Evolutionary conservation across 805 yeast species (phyloP), one percentile per base, ranked within the genome.

Genomic region (Saturnispora sekii): DNA sequence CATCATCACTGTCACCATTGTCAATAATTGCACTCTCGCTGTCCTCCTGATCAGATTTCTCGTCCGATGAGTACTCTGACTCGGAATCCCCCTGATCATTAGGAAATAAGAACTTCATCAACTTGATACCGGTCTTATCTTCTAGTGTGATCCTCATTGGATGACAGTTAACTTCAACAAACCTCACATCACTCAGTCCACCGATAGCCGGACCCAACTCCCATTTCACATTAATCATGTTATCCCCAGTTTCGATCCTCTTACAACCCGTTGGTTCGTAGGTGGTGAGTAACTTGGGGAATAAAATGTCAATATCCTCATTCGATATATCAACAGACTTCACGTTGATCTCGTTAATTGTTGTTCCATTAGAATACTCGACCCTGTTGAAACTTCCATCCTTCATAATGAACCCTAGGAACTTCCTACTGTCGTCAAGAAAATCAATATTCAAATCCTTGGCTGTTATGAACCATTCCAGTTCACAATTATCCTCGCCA

Each of bases 181-280:
- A 66, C 48, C 77, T 79, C 64, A 89, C 69, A 18, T 89, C 79
- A n/a, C 84, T 74, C 41, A 89, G 87, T 10, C 97, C 97, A 30
- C 96, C 97, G 45, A 90, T 82, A 0, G 95, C 87, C 44, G 75
- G 77, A 43, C 82, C 74, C 79, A 84, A 76, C n/a, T 77, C 73
- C 97, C 97, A 89, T 10, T 64, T 57, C 2, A 79, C 61, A 6
- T 63, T 61, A 7, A 81, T 59, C 48, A 76, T 60, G 37, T 57
- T 55, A n/a, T 55, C 52, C 9, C 45, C 26, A 2, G 10, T 29
- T 35, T 42, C n/a, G 5, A 26, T 10, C 18, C 53, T 30, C 54
- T 53, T 15, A 44, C 52, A 12, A 51, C 53, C 32, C 44, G 48
- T 14, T 3, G 38, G 18, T 2, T 41, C 55, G 48, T 58, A 73